Percentiles rank a stretch among this genome's conserved stretches.
phyloP scores from a whole-genome alignment of 1,139 yeast species.

The Pichia norvegensis region DNA sequence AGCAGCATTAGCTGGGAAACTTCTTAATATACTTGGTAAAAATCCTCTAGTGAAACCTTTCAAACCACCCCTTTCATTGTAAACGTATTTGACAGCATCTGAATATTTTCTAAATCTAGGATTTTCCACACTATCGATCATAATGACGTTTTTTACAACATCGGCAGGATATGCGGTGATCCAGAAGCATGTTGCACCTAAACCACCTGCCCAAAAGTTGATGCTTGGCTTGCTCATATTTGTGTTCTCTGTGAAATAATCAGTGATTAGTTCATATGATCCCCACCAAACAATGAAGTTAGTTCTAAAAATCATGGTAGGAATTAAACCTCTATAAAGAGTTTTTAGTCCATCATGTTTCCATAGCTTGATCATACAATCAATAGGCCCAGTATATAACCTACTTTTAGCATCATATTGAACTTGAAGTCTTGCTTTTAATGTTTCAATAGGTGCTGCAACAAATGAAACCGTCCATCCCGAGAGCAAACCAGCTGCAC shows the following conservation, averaged over 20 bases:
- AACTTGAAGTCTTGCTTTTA: constrained; percentile 82
- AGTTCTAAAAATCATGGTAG: constrained; percentile 82
- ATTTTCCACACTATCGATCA: constrained; percentile 68
- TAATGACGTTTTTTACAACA: constrained; percentile 78
- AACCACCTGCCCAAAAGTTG: constrained; percentile 89
- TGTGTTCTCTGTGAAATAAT: constrained; percentile 59
- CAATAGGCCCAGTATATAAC: constrained; percentile 69
- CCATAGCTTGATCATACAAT: constrained; percentile 52
- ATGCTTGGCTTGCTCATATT: constrained; percentile 56
- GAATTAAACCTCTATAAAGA: constrained; percentile 69
- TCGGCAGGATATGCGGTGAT: constrained; percentile 84
- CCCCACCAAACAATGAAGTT: constrained; percentile 95
- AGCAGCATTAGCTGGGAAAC: constrained; percentile 90
- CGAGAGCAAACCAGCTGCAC: constrained; percentile 71
- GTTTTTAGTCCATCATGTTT: constrained; percentile 59
- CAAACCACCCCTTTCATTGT: constrained; percentile 48
- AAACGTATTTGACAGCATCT: constrained; percentile 64
- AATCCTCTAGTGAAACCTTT: constrained; percentile 74
- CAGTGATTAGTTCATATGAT: constrained; percentile 71
- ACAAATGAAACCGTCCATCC: constrained; percentile 91
- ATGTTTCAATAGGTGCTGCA: constrained; percentile 89
- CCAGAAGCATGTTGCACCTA: constrained; percentile 84
- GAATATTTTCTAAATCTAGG: constrained; percentile 69
- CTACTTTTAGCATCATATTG: constrained; percentile 77
- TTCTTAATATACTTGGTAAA: constrained; percentile 63